Base-by-base conservation (phyloP, 176 grass and related monocot species). In the Carex cristatella region DNA sequence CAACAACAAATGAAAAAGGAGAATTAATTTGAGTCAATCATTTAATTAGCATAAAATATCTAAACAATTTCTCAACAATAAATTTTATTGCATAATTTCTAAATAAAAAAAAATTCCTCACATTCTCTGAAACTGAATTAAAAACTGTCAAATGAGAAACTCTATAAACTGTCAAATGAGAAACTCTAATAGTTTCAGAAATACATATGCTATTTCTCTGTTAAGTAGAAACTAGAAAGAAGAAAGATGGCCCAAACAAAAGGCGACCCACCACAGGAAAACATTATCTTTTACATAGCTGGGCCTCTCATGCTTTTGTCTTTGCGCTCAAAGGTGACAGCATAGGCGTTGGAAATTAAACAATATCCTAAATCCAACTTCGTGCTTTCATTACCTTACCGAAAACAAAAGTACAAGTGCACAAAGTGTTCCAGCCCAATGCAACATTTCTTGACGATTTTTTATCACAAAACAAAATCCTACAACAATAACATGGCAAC, bases 391-490 rank as follows among this genome's bases (percentile, higher is more conserved):
- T 30, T 77, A 77, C 19, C 72, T 56, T 55, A 30, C 48, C 72
- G 56, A 53, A 4, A 7, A 53, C 10, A 7, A 32, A 55, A 77
- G 13, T 77, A 77, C 27, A 56, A 54, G 23, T 54, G 23, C 73
- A 49, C 69, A 77, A 56, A 30, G 56, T 32, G 56, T 23, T 51
- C 73, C 73, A 55, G 49, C 4, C 11, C 51, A 14, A 54, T 51
- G 10, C 23, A 55, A 33, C 27, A 77, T 75, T 53, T 18, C 2
- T 48, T 77, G 73, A 56, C 23, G 4, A 53, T 27, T 71, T 71
- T 70, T 55, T 15, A 46, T 48, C 10, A 83, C 42, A 66, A 68
- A 83, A 64, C 80, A 65, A 83, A 44, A 83, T 83, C 60, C 59
- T 65, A 83, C 64, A 54, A 83, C 61, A 66, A 27, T 31, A 51